phyloP scores from a whole-genome alignment of 225 moss, liverwort and hornwort genomes.

The Pseudoscleropodium purum region DNA sequence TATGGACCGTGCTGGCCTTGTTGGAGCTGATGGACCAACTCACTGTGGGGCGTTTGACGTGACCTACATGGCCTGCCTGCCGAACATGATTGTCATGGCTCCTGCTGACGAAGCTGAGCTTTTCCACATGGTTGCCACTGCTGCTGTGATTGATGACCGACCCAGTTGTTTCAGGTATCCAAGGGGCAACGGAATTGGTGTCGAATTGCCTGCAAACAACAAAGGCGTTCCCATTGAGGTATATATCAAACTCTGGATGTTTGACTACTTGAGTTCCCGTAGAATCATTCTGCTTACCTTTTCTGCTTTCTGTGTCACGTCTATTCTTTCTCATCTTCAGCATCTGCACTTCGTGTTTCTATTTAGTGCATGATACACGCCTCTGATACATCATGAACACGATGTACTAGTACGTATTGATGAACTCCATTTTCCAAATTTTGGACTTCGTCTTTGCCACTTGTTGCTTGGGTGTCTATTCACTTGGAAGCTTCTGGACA shows the following conservation, averaged over 20 bases:
- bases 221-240: constrained; percentile 50
- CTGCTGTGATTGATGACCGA: constrained; percentile 39
- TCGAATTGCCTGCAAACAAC: constrained; percentile 29
- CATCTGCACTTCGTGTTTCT: not conserved
- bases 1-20: constrained; percentile 52
- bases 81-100: constrained; percentile 54
- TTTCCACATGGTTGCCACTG: constrained; percentile 52
- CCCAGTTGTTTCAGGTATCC: constrained; percentile 56
- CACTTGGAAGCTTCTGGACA: not conserved
- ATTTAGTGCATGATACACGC: not conserved
- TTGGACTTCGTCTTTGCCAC: not conserved
- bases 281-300: not conserved
- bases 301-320: not conserved
- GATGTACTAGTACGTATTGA: not conserved
- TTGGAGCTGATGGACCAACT: constrained; percentile 54
- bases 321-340: not conserved
- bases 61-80: constrained; percentile 54
- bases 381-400: not conserved
- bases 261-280: not conserved
- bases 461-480: not conserved
- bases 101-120: constrained; percentile 53
- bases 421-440: not conserved
- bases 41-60: constrained; percentile 55
- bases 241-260: not conserved
- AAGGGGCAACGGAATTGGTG: constrained; percentile 40